phyloP scores from a whole-genome alignment of 148 eudicot genomes.

The Hydrangea macrophylla region DNA sequence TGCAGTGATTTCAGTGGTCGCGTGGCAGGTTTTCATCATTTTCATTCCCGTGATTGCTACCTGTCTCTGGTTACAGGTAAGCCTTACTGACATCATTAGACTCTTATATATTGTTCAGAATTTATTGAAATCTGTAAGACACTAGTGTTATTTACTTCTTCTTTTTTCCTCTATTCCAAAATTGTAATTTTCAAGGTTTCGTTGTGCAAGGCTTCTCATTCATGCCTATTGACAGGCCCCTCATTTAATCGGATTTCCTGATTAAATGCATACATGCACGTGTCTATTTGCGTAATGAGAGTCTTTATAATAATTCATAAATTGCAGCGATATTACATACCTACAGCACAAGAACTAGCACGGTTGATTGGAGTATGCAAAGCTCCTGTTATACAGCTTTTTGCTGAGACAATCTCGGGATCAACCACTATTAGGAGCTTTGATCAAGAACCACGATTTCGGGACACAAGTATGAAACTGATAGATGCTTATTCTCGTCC shows the following conservation, averaged over 20 bases:
- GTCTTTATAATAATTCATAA: not conserved
- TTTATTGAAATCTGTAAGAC: too few species aligned
- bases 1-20: too few species aligned
- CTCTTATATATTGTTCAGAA: too few species aligned
- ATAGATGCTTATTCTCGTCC: slow-evolving; percentile 40
- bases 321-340: slow-evolving; percentile 53
- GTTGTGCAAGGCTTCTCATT: too few species aligned
- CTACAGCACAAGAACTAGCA: slow-evolving; percentile 56
- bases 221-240: too few species aligned
- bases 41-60: slow-evolving; percentile 48
- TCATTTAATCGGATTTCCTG: too few species aligned
- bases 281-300: not conserved
- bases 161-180: too few species aligned
- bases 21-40: too few species aligned
- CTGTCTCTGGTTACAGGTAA: slow-evolving; percentile 54
- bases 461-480: slow-evolving; percentile 25
- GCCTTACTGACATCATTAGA: too few species aligned
- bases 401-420: slow-evolving; percentile 62
- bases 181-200: too few species aligned
- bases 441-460: slow-evolving; percentile 46
- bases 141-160: too few species aligned
- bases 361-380: slow-evolving; percentile 49
- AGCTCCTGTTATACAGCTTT: slow-evolving; percentile 64
- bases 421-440: slow-evolving; percentile 55
- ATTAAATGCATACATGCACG: too few species aligned